Conservation (phyloP, 1,139 yeast genomes). For the Wickerhamomyces sp. region DNA sequence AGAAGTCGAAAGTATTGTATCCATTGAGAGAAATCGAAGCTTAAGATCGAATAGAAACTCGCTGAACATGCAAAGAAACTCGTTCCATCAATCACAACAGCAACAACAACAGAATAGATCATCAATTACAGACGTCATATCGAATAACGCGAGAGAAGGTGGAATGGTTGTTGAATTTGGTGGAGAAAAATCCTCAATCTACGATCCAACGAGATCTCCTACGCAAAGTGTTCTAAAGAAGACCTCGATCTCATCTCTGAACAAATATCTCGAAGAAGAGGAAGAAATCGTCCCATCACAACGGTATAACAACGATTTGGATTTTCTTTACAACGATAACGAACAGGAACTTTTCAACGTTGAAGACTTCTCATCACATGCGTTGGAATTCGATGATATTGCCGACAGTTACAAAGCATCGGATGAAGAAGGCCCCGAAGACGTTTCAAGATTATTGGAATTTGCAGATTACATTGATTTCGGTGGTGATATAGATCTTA, state of each 20-base stretch:
- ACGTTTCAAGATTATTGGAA: constrained; percentile 41
- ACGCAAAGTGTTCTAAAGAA: constrained; percentile 50
- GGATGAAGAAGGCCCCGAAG: constrained; percentile 27
- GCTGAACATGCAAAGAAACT: constrained; percentile 15
- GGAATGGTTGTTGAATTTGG: constrained; percentile 34
- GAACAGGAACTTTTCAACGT: constrained; percentile 24
- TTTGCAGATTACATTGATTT: constrained; percentile 64
- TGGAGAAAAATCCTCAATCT: constrained; percentile 25
- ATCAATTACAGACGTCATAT: constrained; percentile 30
- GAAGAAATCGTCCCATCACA: no score
- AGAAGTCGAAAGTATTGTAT: constrained; percentile 71
- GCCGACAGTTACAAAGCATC: constrained; percentile 5
- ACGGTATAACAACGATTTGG: no score
- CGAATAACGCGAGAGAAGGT: constrained; percentile 32
- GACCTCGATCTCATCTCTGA: constrained; percentile 14
- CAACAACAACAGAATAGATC: constrained; percentile 15
- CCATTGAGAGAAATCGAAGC: constrained; percentile 66
- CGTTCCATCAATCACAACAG: constrained; percentile 1
- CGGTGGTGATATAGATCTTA: constrained; percentile 37
- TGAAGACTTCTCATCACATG: constrained; percentile 14
- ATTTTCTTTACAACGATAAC: no score
- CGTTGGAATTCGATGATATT: constrained; percentile 14
- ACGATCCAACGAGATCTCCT: constrained; percentile 33
- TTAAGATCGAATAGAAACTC: no score
- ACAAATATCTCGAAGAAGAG: constrained; percentile 13